These are phyloP conservation scores for Chlamydomonas eustigma DNA, from an alignment of 139 green algal genomes.

Conservation along the genomic window DNA sequence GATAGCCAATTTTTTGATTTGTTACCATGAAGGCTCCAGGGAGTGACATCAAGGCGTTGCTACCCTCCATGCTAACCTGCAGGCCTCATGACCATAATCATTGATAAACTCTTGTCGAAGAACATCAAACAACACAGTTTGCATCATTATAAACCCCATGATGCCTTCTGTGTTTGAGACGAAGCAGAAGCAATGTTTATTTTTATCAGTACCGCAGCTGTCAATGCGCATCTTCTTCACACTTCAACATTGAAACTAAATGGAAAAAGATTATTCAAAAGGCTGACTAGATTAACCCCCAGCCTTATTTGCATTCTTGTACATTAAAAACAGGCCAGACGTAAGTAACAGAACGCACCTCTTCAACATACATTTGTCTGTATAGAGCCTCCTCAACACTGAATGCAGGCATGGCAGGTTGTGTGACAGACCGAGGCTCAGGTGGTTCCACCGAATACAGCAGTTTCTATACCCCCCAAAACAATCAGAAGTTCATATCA, in stretches of 20 bases:
- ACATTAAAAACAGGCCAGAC: too few species aligned
- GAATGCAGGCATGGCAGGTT: constrained; percentile 10
- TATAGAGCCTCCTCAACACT: constrained; percentile 9
- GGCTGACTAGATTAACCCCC: background rate
- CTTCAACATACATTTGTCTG: constrained; percentile 17
- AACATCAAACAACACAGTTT: too few species aligned
- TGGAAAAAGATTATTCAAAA: background rate
- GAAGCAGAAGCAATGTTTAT: background rate
- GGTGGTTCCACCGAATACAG: constrained; percentile 29
- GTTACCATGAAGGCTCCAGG: too few species aligned
- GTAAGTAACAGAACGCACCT: constrained; percentile 23
- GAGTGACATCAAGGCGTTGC: too few species aligned
- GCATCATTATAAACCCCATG: too few species aligned
- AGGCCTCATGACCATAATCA: too few species aligned
- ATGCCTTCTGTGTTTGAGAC: background rate
- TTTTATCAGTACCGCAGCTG: background rate
- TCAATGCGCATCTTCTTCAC: background rate
- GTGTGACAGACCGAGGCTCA: constrained; percentile 24
- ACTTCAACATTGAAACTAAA: background rate
- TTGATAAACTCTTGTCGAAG: too few species aligned
- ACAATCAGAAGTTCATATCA: background rate
- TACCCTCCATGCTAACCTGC: too few species aligned
- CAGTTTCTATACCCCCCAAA: constrained; percentile 14
- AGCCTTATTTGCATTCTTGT: background rate
- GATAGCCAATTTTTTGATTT: too few species aligned